These are phyloP conservation scores for Phoenix dactylifera DNA, from an alignment of 176 grass and related monocot species.

Conservation along the genomic window DNA sequence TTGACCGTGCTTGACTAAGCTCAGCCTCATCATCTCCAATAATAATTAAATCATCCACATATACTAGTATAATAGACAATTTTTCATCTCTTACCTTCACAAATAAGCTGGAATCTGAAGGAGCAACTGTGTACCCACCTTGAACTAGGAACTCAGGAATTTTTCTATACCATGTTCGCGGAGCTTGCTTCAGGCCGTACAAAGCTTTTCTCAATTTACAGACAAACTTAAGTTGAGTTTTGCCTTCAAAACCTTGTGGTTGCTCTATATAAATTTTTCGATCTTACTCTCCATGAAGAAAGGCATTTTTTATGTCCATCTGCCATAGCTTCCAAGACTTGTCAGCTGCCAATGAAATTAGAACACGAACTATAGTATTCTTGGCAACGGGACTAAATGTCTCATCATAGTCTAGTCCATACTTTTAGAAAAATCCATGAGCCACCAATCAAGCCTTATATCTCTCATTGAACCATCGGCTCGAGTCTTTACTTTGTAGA, in stretches of 20 bases:
- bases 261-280: not conserved
- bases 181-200: not conserved
- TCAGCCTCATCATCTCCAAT: not conserved
- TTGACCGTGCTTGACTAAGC: not conserved
- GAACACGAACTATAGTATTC: not conserved
- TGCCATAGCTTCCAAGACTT: not conserved
- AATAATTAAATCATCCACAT: not conserved
- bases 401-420: not conserved
- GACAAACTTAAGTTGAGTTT: not conserved
- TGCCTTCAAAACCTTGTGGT: not conserved
- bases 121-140: not conserved
- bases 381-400: not conserved
- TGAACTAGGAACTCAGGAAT: not conserved
- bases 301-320: not conserved
- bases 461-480: not conserved
- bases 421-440: not conserved
- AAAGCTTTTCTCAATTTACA: not conserved
- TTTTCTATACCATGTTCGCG: not conserved
- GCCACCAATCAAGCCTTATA: not conserved
- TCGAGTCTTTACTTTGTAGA: not conserved
- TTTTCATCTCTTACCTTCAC: not conserved
- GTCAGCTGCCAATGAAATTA: not conserved
- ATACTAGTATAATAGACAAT: not conserved
- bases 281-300: not conserved
- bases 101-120: not conserved